Percentiles rank a stretch among this genome's conserved stretches.
Conservation (phyloP, 176 grass and related monocot genomes). For the Hordeum marinum region DNA sequence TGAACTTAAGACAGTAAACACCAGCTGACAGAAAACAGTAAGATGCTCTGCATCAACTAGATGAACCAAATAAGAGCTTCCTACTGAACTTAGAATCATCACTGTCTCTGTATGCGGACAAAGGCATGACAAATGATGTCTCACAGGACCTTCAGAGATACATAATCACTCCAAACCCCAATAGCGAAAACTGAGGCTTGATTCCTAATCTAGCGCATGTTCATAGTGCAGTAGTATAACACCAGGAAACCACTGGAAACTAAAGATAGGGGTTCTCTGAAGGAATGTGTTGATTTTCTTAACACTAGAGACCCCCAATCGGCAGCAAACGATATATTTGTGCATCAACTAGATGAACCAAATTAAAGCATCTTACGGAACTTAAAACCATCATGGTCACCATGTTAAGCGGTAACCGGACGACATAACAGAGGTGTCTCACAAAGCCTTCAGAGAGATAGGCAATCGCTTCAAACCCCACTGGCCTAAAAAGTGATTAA, state of each 20-base stretch:
- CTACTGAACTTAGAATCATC: not conserved
- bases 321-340: not conserved
- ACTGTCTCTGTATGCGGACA: not conserved
- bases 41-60: not conserved
- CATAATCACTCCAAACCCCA: not conserved
- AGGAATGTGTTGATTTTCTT: too few species aligned
- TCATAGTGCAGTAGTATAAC: too few species aligned
- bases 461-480: not conserved
- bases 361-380: not conserved
- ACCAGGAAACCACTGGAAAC: too few species aligned
- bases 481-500: accelerated
- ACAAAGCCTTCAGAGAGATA: not conserved
- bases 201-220: not conserved
- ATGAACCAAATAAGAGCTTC: not conserved
- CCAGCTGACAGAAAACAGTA: not conserved
- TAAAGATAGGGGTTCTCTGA: too few species aligned
- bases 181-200: not conserved
- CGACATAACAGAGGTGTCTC: not conserved
- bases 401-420: too few species aligned
- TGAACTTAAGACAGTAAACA: not conserved
- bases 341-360: too few species aligned
- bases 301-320: too few species aligned
- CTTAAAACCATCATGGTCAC: not conserved
- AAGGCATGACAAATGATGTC: not conserved
- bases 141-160: not conserved